Percentiles rank a stretch among this genome's conserved stretches.
These are phyloP conservation scores for Amanita fuliginea DNA, from an alignment of 768 basidiomycete species.

Conservation along the genomic window DNA sequence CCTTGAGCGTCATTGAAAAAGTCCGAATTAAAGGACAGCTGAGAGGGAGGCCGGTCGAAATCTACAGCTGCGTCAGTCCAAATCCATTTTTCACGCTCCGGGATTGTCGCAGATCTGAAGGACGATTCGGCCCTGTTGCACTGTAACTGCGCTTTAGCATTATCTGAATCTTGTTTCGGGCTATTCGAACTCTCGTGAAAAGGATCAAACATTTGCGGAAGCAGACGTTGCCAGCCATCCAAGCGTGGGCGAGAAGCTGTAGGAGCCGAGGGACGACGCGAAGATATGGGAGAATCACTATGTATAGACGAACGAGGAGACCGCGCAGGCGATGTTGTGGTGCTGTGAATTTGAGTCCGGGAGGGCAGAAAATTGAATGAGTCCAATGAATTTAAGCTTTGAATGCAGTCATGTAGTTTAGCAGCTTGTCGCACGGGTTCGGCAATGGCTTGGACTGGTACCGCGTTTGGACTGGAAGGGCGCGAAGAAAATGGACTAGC, in stretches of 20 bases:
- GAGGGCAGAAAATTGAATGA: not conserved
- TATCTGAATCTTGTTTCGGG: not conserved
- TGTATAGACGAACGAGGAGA: not conserved
- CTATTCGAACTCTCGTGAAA: not conserved
- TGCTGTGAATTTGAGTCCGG: not conserved
- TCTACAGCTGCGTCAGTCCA: slow-evolving; percentile 19
- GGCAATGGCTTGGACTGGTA: not conserved
- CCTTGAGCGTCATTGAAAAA: slow-evolving; percentile 16
- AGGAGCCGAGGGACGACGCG: slow-evolving; percentile 17
- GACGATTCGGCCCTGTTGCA: not conserved
- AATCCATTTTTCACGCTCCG: slow-evolving; percentile 10
- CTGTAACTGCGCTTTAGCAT: not conserved
- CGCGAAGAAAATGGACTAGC: slow-evolving; percentile 5
- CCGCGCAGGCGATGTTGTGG: slow-evolving; percentile 1
- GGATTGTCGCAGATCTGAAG: slow-evolving; percentile 5
- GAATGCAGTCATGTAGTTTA: not conserved
- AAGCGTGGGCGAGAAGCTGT: slow-evolving; percentile 14
- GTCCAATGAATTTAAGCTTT: not conserved
- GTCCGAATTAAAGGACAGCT: slow-evolving; percentile 16
- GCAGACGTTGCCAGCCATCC: slow-evolving; percentile 7
- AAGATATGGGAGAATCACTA: not conserved
- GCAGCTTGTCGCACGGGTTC: not conserved
- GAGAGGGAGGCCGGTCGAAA: slow-evolving; percentile 32
- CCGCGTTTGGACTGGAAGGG: slow-evolving; percentile 1
- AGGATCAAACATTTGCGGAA: slow-evolving; percentile 1